phyloP scores from a whole-genome alignment of 2,329 filamentous ascomycete species.

The Mariannaea sp. region DNA sequence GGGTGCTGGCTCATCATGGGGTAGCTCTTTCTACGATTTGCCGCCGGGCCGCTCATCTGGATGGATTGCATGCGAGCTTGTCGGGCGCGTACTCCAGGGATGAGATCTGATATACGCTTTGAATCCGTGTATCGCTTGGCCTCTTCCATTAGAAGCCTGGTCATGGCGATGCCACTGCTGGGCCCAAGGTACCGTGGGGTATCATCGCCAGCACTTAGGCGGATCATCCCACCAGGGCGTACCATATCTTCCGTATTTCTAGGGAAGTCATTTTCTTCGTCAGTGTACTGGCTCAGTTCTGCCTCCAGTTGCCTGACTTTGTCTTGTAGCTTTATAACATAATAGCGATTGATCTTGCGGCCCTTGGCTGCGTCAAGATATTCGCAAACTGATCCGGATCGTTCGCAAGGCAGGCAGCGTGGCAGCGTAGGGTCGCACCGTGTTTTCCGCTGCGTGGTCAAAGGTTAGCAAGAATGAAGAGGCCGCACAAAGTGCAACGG shows the following conservation, averaged over 20 bases:
- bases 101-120: conserved; percentile 88
- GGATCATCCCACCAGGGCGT: conserved; percentile 82
- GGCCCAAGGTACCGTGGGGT: conserved; percentile 86
- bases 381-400: conserved; percentile 88
- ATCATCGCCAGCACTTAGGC: conserved; percentile 83
- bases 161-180: conserved; percentile 95
- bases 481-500: conserved; percentile 10
- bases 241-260: conserved; percentile 83
- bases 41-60: conserved; percentile 55
- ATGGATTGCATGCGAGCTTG: conserved; percentile 63
- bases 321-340: conserved; percentile 90
- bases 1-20: conserved; percentile 87
- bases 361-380: conserved; percentile 92
- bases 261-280: conserved; percentile 72
- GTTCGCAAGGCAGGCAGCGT: conserved; percentile 88
- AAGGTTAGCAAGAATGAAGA: conserved; percentile 22
- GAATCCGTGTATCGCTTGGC: conserved; percentile 92
- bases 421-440: conserved; percentile 93
- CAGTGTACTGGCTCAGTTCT: conserved; percentile 78
- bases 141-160: conserved; percentile 91
- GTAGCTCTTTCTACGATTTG: conserved; percentile 79
- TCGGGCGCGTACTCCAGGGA: conserved; percentile 71
- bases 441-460: conserved; percentile 76
- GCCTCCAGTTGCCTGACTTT: conserved; percentile 81
- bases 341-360: conserved; percentile 83